Base-by-base conservation (phyloP, 108 stramenopile species). In the Cyclostephanos invisitatus region DNA sequence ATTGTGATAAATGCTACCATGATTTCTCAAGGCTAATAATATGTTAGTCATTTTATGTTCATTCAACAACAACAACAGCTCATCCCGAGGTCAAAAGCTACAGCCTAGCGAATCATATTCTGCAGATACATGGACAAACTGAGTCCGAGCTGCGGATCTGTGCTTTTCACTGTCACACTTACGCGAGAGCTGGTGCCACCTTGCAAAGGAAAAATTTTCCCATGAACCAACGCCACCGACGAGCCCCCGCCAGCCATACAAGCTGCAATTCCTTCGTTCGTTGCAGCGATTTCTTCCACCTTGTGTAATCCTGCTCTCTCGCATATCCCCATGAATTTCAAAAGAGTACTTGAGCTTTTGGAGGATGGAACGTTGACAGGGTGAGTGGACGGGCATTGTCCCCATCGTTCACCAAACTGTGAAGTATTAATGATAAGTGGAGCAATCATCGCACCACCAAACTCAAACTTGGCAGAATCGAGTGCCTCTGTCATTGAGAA, bases 351-450 rank as follows among this genome's bases (percentile, higher is more conserved):
- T 12, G 85, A 73, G 35, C 68, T 78, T 7, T 71, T 42, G 28
- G 83, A 70, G 1, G 86, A 83, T 25, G 68, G 64, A 8, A 89
- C 38, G 42, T 81, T 80, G 7, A 78, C 54, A 22, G 91, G 87
- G 61, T 84, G 82, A 49, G 84, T 85, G 9, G 81, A 84, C 18
- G 87, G 68, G 59, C 87, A 89, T 40, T 61, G 62, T 5, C 96
- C 94, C 97, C 97, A 98, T 42, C 86, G 74, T 61, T 85, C 75
- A 56, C 97, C 97, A 58, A 98, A 98, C 68, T 96, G 94, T 20
- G 89, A 83, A 0, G 97, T 98, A 36, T 79, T 89, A 64, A 98
- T 96, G 40, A 64, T 53, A 42, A 96, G 80, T 25, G 97, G 97
- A 22, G 84, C 82, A 68, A 97, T 73, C 4, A 70, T 37, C 15